phyloP scores from a whole-genome alignment of 2,329 filamentous ascomycete species.

The Monosporascus sp. region DNA sequence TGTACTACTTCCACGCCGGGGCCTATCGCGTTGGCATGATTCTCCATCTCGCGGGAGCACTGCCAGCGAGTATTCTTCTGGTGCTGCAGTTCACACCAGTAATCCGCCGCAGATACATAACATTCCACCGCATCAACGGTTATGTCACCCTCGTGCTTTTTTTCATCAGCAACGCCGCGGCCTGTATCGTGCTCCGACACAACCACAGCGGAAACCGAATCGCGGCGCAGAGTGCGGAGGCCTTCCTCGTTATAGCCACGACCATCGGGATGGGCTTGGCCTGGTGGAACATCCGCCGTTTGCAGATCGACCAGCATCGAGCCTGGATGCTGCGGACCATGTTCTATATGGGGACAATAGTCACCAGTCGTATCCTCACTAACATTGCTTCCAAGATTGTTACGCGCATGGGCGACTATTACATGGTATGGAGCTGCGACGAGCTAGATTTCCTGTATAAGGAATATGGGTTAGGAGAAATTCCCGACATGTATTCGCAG shows the following conservation, averaged over 20 bases:
- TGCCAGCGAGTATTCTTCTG: slow-evolving; percentile 36
- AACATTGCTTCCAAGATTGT: slow-evolving; percentile 24
- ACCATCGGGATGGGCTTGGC: slow-evolving; percentile 39
- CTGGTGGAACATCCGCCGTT: slow-evolving; percentile 50
- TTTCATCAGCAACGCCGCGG: slow-evolving; percentile 39
- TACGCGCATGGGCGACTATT: slow-evolving; percentile 22
- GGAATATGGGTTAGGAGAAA: too few species aligned
- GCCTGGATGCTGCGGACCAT: slow-evolving; percentile 56
- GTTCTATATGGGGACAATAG: slow-evolving; percentile 40
- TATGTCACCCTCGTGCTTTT: slow-evolving; percentile 48
- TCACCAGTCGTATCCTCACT: slow-evolving; percentile 47
- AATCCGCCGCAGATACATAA: slow-evolving; percentile 22
- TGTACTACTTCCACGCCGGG: slow-evolving; percentile 21
- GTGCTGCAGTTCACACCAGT: slow-evolving; percentile 41
- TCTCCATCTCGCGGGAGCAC: slow-evolving; percentile 35
- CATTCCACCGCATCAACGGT: slow-evolving; percentile 31
- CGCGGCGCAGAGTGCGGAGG: slow-evolving; percentile 41
- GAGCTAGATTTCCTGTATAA: too few species aligned
- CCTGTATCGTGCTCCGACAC: slow-evolving; percentile 46
- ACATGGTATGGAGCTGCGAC: slow-evolving; percentile 3
- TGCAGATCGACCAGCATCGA: slow-evolving; percentile 59
- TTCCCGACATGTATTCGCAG: too few species aligned
- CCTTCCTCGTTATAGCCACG: slow-evolving; percentile 40
- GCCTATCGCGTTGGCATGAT: slow-evolving; percentile 31
- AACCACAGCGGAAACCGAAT: slow-evolving; percentile 48